phyloP scores from a whole-genome alignment of 768 basidiomycete species.

The Agrocybe pediades region DNA sequence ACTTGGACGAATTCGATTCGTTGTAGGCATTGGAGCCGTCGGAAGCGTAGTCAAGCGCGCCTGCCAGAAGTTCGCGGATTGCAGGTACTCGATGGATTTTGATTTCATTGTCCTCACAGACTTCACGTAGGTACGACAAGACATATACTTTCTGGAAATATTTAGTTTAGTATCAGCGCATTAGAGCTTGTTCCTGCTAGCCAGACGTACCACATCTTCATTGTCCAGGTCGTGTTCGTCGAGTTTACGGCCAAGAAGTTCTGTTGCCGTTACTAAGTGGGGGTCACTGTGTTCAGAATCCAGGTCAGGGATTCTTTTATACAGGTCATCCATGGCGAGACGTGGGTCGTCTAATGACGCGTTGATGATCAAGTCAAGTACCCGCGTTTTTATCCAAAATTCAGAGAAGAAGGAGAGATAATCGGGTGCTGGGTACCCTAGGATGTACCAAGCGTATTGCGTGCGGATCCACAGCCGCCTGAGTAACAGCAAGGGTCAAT shows the following conservation, averaged over 20 bases:
- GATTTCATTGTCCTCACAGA: constrained; percentile 27
- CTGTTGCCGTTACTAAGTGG: constrained; percentile 24
- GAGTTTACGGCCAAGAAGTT: constrained; percentile 46
- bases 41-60: constrained; percentile 1
- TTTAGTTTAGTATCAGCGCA: not conserved
- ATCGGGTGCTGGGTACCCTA: constrained; percentile 44
- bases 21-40: not conserved
- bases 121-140: constrained; percentile 34
- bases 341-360: constrained; percentile 33
- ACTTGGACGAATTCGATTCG: not conserved
- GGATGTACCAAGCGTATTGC: constrained; percentile 68
- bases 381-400: constrained; percentile 52
- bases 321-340: constrained; percentile 41
- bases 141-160: constrained; percentile 46
- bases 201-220: constrained; percentile 46
- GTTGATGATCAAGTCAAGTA: constrained; percentile 50
- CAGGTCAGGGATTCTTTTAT: constrained; percentile 29
- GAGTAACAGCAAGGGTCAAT: not conserved
- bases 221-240: constrained; percentile 42
- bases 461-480: constrained; percentile 72
- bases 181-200: not conserved
- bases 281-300: constrained; percentile 28
- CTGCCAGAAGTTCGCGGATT: constrained; percentile 28
- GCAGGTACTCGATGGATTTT: constrained; percentile 43
- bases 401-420: constrained; percentile 48